A percentile compares a stretch with the other conserved stretches of the same genome.
phyloP scores from a whole-genome alignment of 768 basidiomycete genomes.

The Lentinula lateritia region DNA sequence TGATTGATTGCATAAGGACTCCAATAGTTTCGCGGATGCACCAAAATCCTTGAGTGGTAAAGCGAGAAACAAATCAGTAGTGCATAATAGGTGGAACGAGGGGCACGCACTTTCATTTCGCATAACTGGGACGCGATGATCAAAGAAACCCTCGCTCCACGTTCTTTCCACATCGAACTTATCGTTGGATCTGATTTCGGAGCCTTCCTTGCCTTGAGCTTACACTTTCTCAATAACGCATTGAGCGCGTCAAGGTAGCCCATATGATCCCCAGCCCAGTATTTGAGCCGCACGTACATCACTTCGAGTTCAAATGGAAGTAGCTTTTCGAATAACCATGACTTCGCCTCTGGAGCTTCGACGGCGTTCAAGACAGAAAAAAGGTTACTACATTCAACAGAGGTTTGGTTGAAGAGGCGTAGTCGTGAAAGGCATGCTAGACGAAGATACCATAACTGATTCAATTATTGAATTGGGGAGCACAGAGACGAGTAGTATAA shows the following conservation, averaged over 20 bases:
- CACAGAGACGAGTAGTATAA: conserved; percentile 1
- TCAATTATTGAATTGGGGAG: background rate
- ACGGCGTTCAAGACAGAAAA: conserved; percentile 64
- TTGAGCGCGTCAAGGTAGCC: conserved; percentile 73
- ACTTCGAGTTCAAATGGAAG: conserved; percentile 62
- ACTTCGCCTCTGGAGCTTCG: conserved; percentile 44
- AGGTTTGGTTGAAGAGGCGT: conserved; percentile 82
- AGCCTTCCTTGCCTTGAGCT: conserved; percentile 37
- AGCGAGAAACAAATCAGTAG: background rate
- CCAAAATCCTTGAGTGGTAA: conserved; percentile 50
- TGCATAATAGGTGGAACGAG: background rate
- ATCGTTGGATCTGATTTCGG: conserved; percentile 27
- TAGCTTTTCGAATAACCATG: conserved; percentile 55
- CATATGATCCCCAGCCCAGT: conserved; percentile 80
- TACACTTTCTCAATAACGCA: conserved; percentile 59
- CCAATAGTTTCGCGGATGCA: conserved; percentile 63
- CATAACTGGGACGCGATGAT: conserved; percentile 79
- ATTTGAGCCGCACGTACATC: conserved; percentile 67
- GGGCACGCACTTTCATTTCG: conserved; percentile 67
- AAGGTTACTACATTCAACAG: conserved; percentile 78
- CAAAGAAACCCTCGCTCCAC: conserved; percentile 66
- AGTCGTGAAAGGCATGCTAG: conserved; percentile 74
- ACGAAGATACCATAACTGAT: conserved; percentile 79
- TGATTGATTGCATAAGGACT: conserved; percentile 52
- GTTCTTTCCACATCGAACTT: conserved; percentile 77